Evolutionary conservation across 176 grass and related monocot species (phyloP), one percentile per base, ranked within the genome.

Genomic region (Eremochloa ophiuroides): DNA sequence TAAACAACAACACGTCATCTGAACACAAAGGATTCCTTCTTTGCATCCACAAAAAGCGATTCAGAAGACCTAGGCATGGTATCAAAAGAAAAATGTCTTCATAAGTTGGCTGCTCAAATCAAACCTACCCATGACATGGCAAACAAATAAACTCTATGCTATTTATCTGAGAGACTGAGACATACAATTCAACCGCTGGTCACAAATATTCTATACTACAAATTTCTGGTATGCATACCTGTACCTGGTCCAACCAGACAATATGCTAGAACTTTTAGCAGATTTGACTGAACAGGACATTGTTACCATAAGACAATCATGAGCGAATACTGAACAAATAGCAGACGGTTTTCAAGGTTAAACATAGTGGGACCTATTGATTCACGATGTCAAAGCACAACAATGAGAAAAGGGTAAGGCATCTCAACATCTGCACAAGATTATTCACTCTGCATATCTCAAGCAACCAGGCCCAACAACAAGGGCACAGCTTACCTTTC

Each of bases 41-140:
- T 98, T 98, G 92, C 85, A 94, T 93, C 95, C 95, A 98, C 62
- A 60, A 69, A 89, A 92, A 93, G 23, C 92, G 92, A 70, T 98
- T 98, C 73, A 92, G 85, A 73, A 98, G 85, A 82, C 95, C 95
- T 98, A 89, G 22, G 0, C 43, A 85, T n/a, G 73, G 66, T 71
- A 56, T 68, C 12, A 85, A 91, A 86, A 93, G 38, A 87, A 86
- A 68, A 22, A 69, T 66, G 7, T 80, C 5, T 60, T 13, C 58
- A 48, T 87, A 51, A 81, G 14, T 25, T 84, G 50, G 41, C 74
- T 75, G 7, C 48, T 61, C 16, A 66, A 44, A 13, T 25, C 31
- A 73, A 90, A 75, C 12, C 34, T 74, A 63, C 31, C 3, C 11
- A 78, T 30, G 29, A 16, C 38, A 72, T 73, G 1, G 47, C 15